Evolutionary conservation across 2,329 filamentous ascomycete genomes (phyloP), one percentile per base, ranked within the genome.

Genomic region (Cytospora schulzeri): DNA sequence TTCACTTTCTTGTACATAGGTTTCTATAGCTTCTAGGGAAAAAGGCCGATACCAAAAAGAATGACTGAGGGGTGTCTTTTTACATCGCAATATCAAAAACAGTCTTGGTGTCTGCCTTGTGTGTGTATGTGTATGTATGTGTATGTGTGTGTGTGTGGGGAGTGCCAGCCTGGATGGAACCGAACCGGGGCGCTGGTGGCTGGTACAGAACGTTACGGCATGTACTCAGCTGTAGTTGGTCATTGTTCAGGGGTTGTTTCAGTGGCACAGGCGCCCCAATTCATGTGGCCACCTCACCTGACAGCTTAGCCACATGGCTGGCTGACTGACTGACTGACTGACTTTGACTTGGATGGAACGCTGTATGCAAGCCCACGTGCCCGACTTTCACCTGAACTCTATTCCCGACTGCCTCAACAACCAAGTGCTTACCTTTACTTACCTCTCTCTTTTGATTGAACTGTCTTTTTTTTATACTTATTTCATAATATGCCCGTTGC

Each of bases 1-100:
- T 31, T 12, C 59, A 54, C 45, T 24, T 62, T 50, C 59, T 19
- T 62, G 52, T 62, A 62, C n/a, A 62, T 56, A 50, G n/a, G 50
- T 35, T 56, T 35, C 9, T n/a, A 19, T 4, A 26, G 38, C 45
- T 41, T 38, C n/a, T n/a, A 33, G 24, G 26, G 14, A 26, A 26
- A 19, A 48, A 26, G 22, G 9, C 9, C 11, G 14, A 41, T 41
- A 41, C 1, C 9, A 24, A 2, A 12, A 22, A 12, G 9, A 31
- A n/a, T 48, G 45, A 48, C 45, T 24, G 45, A 14, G 12, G n/a
- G 11, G 45, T 8, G 22, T 9, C 4, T 31, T 48, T 24, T 48
- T 14, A 7, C n/a, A 24, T 24, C 11, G 45, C 11, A 14, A 48
- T 19, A 24, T 48, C 7, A 48, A 48, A n/a, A 48, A 3, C n/a